Evolutionary conservation across 2,329 filamentous ascomycete species (phyloP).

Genomic region (Aspergillus puulaauensis): DNA sequence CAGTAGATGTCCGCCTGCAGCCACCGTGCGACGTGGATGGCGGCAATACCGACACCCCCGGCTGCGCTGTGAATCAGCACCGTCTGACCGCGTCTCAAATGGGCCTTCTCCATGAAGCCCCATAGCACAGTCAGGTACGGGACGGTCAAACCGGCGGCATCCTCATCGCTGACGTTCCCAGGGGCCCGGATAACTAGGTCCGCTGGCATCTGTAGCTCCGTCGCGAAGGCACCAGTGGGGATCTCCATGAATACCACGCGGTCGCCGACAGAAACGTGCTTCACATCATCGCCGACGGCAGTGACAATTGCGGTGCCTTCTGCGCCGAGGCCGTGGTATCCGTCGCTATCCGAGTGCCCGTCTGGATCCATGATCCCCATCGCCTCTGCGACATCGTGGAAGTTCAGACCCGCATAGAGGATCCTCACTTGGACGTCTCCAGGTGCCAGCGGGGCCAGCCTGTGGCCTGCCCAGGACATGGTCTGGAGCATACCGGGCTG

Average conservation of each 20-base stretch:
- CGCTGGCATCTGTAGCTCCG: slow-evolving; percentile 13
- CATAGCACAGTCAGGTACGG: slow-evolving; percentile 21
- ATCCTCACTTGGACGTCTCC: neutral
- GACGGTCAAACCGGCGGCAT: neutral
- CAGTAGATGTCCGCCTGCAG: slow-evolving; percentile 24
- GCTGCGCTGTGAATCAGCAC: slow-evolving; percentile 27
- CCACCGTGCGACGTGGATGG: slow-evolving; percentile 24
- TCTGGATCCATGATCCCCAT: neutral
- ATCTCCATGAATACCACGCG: slow-evolving; percentile 24
- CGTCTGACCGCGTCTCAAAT: slow-evolving; percentile 23
- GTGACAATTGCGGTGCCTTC: slow-evolving; percentile 33
- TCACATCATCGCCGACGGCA: slow-evolving; percentile 25
- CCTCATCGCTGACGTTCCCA: slow-evolving; percentile 15
- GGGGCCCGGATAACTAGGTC: slow-evolving; percentile 17
- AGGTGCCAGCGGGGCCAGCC: neutral
- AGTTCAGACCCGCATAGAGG: neutral
- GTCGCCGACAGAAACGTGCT: slow-evolving; percentile 28
- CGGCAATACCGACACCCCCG: slow-evolving; percentile 26
- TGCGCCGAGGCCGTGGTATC: neutral
- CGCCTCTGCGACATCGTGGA: neutral
- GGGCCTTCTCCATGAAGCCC: slow-evolving; percentile 21
- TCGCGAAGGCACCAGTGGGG: slow-evolving; percentile 7
- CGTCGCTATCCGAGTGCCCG: neutral
- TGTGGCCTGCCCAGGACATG: neutral
- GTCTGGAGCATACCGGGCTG: neutral